Percentiles rank a stretch among this genome's conserved stretches.
These are phyloP conservation scores for Teunomyces lycoperdinae DNA, from an alignment of 805 yeast species.

Conservation along the genomic window DNA sequence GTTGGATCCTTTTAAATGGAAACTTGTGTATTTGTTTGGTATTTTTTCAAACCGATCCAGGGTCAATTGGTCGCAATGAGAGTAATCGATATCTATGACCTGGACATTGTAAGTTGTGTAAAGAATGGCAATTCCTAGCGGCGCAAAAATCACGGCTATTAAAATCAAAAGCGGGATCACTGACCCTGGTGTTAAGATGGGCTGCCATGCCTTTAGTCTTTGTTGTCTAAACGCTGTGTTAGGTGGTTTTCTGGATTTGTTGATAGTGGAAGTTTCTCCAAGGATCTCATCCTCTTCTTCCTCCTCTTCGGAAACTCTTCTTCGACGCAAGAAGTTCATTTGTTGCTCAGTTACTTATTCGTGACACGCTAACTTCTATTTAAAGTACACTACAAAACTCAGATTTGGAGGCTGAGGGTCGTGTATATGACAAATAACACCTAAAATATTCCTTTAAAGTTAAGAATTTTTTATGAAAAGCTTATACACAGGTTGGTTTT, in stretches of 20 bases:
- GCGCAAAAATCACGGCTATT: slow-evolving; percentile 78
- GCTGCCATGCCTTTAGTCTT: slow-evolving; percentile 71
- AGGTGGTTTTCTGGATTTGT: slow-evolving; percentile 42
- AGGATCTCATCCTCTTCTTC: slow-evolving; percentile 18
- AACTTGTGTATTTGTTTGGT: slow-evolving; percentile 55
- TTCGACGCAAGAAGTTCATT: slow-evolving; percentile 37
- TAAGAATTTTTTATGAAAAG: neutral
- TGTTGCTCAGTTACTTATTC: neutral
- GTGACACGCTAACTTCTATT: neutral
- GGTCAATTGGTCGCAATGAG: slow-evolving; percentile 54
- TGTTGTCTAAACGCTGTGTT: slow-evolving; percentile 81
- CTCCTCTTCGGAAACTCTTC: slow-evolving; percentile 19
- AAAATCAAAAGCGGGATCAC: slow-evolving; percentile 81
- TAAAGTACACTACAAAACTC: neutral
- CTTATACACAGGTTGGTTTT: slow-evolving; percentile 1
- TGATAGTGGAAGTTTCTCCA: slow-evolving; percentile 15
- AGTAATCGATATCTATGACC: slow-evolving; percentile 70
- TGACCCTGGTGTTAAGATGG: slow-evolving; percentile 86
- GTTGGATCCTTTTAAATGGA: slow-evolving; percentile 56
- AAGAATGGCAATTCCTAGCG: slow-evolving; percentile 83
- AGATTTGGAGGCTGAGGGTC: slow-evolving; percentile 1
- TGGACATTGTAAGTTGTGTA: slow-evolving; percentile 79
- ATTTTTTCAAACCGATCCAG: slow-evolving; percentile 43
- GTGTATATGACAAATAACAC: neutral
- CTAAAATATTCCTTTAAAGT: neutral